Evolutionary conservation across 768 basidiomycete species (phyloP), one percentile per base, ranked within the genome.

Genomic region (Suillus paluster): DNA sequence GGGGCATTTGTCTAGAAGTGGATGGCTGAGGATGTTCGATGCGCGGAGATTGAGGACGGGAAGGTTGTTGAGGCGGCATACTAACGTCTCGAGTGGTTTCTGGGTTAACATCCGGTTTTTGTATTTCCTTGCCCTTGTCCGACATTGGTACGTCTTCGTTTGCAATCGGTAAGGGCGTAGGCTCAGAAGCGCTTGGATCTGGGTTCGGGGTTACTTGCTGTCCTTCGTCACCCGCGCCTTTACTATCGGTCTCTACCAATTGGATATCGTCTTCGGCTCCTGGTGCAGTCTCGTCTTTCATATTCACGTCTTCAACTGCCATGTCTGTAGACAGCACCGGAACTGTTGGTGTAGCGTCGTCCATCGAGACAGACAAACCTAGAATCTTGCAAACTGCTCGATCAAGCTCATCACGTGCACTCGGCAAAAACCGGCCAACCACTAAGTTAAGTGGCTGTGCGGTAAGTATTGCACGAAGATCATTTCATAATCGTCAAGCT

Each of bases 41-140:
- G 23, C 12, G 39, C 27, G 52, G 57, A 64, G 61, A 49, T 38
- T 46, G 41, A 19, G 39, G 41, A 36, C 21, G 3, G 30, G 30
- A 30, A 3, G 30, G 45, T 21, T 19, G 25, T 55, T 42, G 48
- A 23, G 66, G 68, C 2, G 67, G 64, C 67, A 73, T 64, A 66
- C 66, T 73, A 62, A 73, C 60, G 61, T 73, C 67, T 66, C 63
- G 67, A 64, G 66, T 67, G 30, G 53, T 38, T 50, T 67, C 41
- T 30, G 45, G 53, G 36, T 44, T 41, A 39, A 45, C 41, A 11
- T 39, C 60, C 27, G 33, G 60, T 58, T 63, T 36, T 54, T 54
- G 34, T 17, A 23, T 23, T 54, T 54, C 53, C 53, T 54, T 54
- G 53, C 53, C 36, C 36, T 38, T 54, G 53, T 54, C 53, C 23